Base-by-base conservation (phyloP, 176 grass and related monocot species). In the Microstegium vimineum region DNA sequence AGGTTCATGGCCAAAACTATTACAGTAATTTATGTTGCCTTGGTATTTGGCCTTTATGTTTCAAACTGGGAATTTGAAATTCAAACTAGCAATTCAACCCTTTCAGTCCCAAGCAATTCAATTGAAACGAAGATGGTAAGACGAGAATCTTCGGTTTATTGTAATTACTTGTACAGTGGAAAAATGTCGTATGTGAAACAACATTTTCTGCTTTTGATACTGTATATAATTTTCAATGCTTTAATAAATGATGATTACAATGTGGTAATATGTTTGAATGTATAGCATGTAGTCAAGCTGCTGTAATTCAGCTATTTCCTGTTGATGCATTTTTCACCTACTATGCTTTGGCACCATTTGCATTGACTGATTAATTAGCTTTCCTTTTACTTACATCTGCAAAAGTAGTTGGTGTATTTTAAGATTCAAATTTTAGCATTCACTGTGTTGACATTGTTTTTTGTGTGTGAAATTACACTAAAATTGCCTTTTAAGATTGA, bases 1-100 rank as follows among this genome's bases (percentile, higher is more conserved):
- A 98, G 92, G 95, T 90, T 90, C 59, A 43, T 85, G 83, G 89
- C 89, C 64, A 62, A 86, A 71, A 25, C 93, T 74, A 77, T 95
- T 52, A 77, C 90, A 60, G 76, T 76, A 67, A 85, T 91, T n/a
- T 95, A 98, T 82, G 54, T 88, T 82, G 80, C 76, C 52, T 86
- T 98, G 87, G 36, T 95, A 49, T 86, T 90, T 36, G 95, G 92
- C 56, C 89, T 98, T 34, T 93, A 91, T 86, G 92, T 95, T 83
- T 70, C 92, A 36, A 87, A 86, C 62, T 98, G 92, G 95, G 89
- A 95, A 76, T 95, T 98, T 77, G 52, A 91, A 90, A 75, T 84
- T 87, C 80, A 91, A 90, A 79, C 69, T 78, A 85, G 78, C 13
- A 93, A 86, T 89, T 87, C 85, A 71, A 71, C 85, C 27, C 63